Evolutionary conservation across 1,284 basidiomycete genomes (phyloP), one percentile per base, ranked within the genome.

Genomic region (Cryptococcus wingfieldii): DNA sequence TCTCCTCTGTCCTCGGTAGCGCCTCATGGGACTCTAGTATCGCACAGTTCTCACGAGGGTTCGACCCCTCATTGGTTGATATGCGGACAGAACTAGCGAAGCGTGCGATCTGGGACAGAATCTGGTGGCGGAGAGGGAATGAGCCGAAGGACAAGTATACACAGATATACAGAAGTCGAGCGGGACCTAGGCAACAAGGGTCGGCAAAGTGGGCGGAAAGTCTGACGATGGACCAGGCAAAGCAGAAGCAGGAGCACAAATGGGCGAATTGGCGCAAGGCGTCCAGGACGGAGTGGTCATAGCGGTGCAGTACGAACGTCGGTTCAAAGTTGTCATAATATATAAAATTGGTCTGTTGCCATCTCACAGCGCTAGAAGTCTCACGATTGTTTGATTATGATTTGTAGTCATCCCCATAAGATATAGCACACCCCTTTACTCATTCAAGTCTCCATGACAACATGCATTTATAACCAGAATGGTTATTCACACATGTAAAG

Each of bases 21-120:
- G 28, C 51, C 14, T 27, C 49, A 54, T 58, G 56, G 56, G 54
- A 58, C 37, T 56, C 56, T 34, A 52, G 45, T 19, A 51, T 61
- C 1, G 56, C 56, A n/a, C 60, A 61, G 44, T 58, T 58, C 47
- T 58, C 60, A 6, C 51, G 54, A 38, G 56, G 54, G 3, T 61
- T 51, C 38, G 54, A 61, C 39, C 60, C 60, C 13, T 45, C 54
- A 16, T 44, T 58, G 38, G 54, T 61, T 0, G 54, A 61, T 49
- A 50, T 45, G n/a, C 39, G 52, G 25, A 49, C 56, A 25, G 51
- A 61, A 39, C 37, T 56, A 37, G 55, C 55, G 1, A 60, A 51
- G 34, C 38, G 44, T n/a, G 51, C 54, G 27, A 56, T 60, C 16
- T 56, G 58, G 59, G 54, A 60, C 23, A 51, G 43, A 19, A 27